Base-by-base conservation (phyloP, 306 rosid species). In the Vigna hirtella region DNA sequence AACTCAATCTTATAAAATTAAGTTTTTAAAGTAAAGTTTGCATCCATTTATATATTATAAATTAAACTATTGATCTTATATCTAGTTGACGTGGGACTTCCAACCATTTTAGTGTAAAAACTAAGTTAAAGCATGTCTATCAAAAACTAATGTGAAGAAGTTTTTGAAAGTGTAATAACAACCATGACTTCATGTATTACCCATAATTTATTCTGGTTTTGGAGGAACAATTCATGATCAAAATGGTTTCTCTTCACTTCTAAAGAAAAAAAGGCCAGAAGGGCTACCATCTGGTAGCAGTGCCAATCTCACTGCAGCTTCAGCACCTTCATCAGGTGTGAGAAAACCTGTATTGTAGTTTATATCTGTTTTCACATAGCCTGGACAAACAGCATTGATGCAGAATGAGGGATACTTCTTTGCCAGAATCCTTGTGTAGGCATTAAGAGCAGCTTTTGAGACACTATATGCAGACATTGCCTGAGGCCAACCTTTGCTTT, bases 311-410 rank as follows among this genome's bases (percentile, higher is more conserved):
- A 86, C 90, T 16, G 49, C 74, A 51, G 80, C 30, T 32, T 80
- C 83, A 76, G 86, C 90, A 32, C 91, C 91, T 81, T 90, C 96
- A 68, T 88, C 91, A 15, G 83, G 82, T 14, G 88, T 24, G 12
- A 87, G 58, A 66, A 2, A 0, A 1, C 91, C 91, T 4, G 77
- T 59, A 16, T 82, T 82, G 17, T 1, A 2, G 48, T 66, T 90
- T 1, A 87, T 16, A 57, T 88, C 89, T 1, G 90, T 84, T 61
- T 76, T 82, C 38, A 81, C 83, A 84, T 9, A 80, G 32, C 90
- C 88, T 26, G 93, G 91, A n/a, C 87, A 64, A 34, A 88, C 30
- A 42, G 83, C 66, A 51, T 87, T 79, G 55, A 70, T 61, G 72
- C 72, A 70, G 69, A 79, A 32, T 49, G 73, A 79, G 14, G 78